Evolutionary conservation across 2,329 filamentous ascomycete species (phyloP).

Genomic region (Ilyonectria mors-panacis): DNA sequence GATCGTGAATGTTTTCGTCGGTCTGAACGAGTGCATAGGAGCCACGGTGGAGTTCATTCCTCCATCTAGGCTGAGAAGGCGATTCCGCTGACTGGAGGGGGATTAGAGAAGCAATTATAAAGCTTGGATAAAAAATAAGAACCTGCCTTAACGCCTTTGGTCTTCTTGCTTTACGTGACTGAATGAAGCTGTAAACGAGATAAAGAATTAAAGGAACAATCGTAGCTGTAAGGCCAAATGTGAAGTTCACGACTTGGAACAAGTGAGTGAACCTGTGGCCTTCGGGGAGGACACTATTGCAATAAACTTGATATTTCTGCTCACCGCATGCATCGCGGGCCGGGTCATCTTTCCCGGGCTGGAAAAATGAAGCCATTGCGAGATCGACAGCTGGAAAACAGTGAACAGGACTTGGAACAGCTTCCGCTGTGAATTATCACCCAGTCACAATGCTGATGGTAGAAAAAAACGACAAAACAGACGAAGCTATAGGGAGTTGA

Average conservation of each 20-base stretch:
- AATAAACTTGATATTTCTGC: conserved; percentile 19
- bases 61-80: background rate
- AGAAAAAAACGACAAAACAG: background rate
- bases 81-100: background rate
- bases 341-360: conserved; percentile 25
- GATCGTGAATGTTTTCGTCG: conserved; percentile 21
- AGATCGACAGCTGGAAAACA: background rate
- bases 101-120: background rate
- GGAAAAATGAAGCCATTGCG: conserved; percentile 29
- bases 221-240: conserved; percentile 9
- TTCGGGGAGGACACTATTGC: conserved; percentile 20
- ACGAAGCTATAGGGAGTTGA: no score
- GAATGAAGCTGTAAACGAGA: conserved; percentile 4
- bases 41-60: background rate
- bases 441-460: conserved; percentile 3
- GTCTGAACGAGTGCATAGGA: conserved; percentile 21
- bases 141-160: conserved; percentile 7
- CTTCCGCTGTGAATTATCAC: conserved; percentile 12
- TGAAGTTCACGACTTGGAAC: conserved; percentile 22
- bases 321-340: conserved; percentile 13
- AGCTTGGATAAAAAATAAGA: no score
- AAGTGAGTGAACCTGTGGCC: conserved; percentile 3
- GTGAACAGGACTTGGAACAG: conserved; percentile 10
- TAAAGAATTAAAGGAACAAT: conserved; percentile 21
- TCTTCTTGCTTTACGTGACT: background rate